Evolutionary conservation across 2,329 filamentous ascomycete genomes (phyloP).

Genomic region (Sphaerulina populicola): DNA sequence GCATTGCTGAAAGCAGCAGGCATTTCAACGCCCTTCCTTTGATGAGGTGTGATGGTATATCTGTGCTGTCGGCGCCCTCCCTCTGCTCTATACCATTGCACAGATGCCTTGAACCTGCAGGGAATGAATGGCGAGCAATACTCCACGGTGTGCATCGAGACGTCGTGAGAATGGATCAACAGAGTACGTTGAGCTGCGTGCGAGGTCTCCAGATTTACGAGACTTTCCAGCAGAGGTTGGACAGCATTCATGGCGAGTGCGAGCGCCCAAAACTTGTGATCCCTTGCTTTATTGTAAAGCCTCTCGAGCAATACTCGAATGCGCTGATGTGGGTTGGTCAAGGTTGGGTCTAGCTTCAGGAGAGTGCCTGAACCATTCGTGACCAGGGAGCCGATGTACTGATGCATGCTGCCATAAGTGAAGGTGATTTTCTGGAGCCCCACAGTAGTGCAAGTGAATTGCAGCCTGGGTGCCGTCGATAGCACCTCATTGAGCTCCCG

Average conservation of each 20-base stretch:
- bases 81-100: constrained; percentile 13
- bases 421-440: constrained; percentile 59
- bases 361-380: constrained; percentile 37
- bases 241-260: constrained; percentile 34
- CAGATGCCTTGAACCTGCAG: constrained; percentile 29
- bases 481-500: constrained; percentile 64
- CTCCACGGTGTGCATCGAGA: constrained; percentile 34
- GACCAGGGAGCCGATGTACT: constrained; percentile 17
- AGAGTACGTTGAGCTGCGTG: constrained; percentile 10
- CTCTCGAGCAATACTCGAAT: constrained; percentile 26
- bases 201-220: constrained; percentile 51
- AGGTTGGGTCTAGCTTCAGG: constrained; percentile 49
- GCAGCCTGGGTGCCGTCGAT: constrained; percentile 53
- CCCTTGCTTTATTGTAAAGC: constrained; percentile 49
- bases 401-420: constrained; percentile 47
- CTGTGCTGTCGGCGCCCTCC: constrained; percentile 21
- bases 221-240: constrained; percentile 54
- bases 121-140: constrained; percentile 35
- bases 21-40: background rate
- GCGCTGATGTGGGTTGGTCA: constrained; percentile 27
- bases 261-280: constrained; percentile 26
- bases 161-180: constrained; percentile 30
- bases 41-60: background rate
- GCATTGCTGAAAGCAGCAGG: background rate
- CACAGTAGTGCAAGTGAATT: constrained; percentile 51